phyloP scores from a whole-genome alignment of 78 protist species.

The Planoprotostelium fungivorum region DNA sequence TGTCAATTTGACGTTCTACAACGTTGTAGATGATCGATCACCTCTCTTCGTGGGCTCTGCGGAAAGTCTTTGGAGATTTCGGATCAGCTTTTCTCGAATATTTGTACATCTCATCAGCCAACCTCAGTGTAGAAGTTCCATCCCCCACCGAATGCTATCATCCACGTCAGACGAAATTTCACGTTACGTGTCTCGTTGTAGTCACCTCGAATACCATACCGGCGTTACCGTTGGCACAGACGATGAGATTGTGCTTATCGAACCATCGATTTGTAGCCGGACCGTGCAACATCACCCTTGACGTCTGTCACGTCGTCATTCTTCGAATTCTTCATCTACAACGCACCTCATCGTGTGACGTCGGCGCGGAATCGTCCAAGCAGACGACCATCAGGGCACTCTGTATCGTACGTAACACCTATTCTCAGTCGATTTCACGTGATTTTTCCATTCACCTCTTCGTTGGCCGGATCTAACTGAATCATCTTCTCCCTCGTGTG shows the following conservation, averaged over 20 bases:
- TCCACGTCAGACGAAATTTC: background rate
- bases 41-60: slow-evolving; percentile 1
- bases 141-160: slow-evolving; percentile 2
- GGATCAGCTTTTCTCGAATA: background rate
- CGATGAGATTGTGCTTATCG: background rate
- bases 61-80: background rate
- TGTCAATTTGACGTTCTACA: background rate
- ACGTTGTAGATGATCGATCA: background rate
- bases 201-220: background rate
- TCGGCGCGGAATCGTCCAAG: background rate
- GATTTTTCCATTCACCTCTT: background rate
- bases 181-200: background rate
- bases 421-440: background rate
- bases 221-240: slow-evolving; percentile 4
- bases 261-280: slow-evolving; percentile 2
- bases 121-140: slow-evolving; percentile 3
- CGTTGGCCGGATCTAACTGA: background rate
- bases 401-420: background rate
- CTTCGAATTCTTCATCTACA: background rate
- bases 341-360: background rate
- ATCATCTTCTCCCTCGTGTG: background rate
- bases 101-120: slow-evolving; percentile 7
- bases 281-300: background rate
- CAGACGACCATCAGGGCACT: background rate
- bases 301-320: background rate